Evolutionary conservation across 495 filamentous ascomycete genomes (phyloP).

Genomic region (Podospora pseudopauciseta): DNA sequence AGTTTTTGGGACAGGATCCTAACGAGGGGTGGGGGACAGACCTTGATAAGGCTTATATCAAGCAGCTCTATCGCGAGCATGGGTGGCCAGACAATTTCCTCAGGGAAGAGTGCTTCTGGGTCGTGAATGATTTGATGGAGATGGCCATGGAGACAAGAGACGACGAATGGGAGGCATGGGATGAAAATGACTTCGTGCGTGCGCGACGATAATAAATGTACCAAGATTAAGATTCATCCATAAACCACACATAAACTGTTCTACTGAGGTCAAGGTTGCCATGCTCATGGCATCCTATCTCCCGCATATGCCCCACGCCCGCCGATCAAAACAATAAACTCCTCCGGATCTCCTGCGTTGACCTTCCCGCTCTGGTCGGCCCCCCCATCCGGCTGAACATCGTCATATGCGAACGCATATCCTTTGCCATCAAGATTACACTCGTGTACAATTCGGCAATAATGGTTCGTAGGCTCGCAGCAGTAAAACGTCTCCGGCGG

Average conservation of each 20-base stretch:
- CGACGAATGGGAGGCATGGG: too few relatives aligned
- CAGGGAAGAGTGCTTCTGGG: background rate
- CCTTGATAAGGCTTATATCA: background rate
- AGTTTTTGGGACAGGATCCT: background rate
- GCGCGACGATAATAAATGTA: background rate
- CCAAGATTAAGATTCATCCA: too few relatives aligned
- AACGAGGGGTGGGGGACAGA: background rate
- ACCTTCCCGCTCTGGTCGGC: constrained; percentile 66
- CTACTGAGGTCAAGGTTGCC: too few relatives aligned
- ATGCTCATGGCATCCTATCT: constrained; percentile 21
- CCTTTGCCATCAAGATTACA: constrained; percentile 63
- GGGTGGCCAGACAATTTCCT: background rate
- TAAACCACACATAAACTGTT: too few relatives aligned
- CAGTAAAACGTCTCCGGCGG: constrained; percentile 52
- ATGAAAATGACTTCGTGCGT: background rate
- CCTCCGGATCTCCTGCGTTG: constrained; percentile 53
- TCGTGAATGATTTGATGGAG: background rate
- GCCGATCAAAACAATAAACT: constrained; percentile 66
- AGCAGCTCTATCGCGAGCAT: background rate
- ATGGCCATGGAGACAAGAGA: background rate
- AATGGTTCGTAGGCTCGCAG: constrained; percentile 64
- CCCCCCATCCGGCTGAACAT: constrained; percentile 61
- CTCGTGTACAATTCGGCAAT: constrained; percentile 63
- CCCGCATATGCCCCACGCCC: constrained; percentile 39
- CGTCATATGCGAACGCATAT: constrained; percentile 80